Base-by-base conservation (phyloP, 2,329 filamentous ascomycete genomes). In the Colletotrichum sp. region DNA sequence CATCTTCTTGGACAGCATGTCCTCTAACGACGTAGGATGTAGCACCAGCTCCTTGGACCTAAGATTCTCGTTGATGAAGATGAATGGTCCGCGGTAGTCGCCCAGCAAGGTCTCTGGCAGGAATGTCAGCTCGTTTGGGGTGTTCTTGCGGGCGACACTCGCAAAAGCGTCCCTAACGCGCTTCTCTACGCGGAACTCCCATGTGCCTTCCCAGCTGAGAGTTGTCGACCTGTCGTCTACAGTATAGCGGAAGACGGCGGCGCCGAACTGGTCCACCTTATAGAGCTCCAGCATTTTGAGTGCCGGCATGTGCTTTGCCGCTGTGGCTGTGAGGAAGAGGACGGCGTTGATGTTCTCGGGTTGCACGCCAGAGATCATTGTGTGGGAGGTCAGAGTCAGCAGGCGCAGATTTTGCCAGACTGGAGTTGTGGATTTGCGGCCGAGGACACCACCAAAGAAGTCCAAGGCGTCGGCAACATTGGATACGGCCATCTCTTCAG, bases 241-340 rank as follows among this genome's bases (percentile, higher is more conserved):
- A 34, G 76, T 66, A 72, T 82, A 82, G 57, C 79, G 79, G 78
- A 82, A 82, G 28, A 80, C 77, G 52, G 78, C 81, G 24, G 77
- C 80, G 57, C 78, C 78, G 57, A 71, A 73, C 24, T 69, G 65
- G 55, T 78, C 79, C n/a, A 78, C 80, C 70, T 80, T 81, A 67
- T 79, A 82, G 4, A 82, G 63, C 74, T 82, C 81, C 76, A 82
- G 76, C 24, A 79, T 60, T 26, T 77, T 73, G 57, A 82, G 69
- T 32, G 63, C 66, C 5, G 81, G 81, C 81, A 82, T 82, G 52
- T 78, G 76, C 64, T 73, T 79, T 10, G 81, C 81, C 2, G 79
- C 81, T 3, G 63, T 70, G 13, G 71, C 80, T 15, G 78, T 79
- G 10, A 72, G 71, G 26, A 73, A 74, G 24, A 82, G 80, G 26